Conservation (phyloP, 2,329 filamentous ascomycete genomes). For the Sphaerulina musiva region DNA sequence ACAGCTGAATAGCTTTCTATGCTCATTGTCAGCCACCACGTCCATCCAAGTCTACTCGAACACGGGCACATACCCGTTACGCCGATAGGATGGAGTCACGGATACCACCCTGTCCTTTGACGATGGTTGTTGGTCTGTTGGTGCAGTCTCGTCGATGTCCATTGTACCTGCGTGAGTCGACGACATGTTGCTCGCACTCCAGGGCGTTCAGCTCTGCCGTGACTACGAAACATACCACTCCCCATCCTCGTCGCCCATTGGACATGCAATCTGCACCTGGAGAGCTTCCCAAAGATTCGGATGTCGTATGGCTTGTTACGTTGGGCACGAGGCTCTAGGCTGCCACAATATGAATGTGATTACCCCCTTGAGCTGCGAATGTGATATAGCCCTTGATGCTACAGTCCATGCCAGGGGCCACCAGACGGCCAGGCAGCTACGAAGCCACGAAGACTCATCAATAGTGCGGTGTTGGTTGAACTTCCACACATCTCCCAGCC, state of each 20-base stretch:
- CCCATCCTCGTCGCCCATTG: neutral
- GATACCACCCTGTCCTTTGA: conserved; percentile 1
- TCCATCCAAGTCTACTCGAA: conserved; percentile 30
- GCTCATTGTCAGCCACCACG: neutral
- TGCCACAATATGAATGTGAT: neutral
- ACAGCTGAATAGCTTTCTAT: neutral
- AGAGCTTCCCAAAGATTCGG: neutral
- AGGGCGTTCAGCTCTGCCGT: neutral
- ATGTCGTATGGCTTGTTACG: neutral
- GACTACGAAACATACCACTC: neutral
- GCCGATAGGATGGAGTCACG: conserved; percentile 23
- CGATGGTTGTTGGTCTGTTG: neutral
- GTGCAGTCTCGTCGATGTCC: neutral
- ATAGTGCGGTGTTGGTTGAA: neutral
- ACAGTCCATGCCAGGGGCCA: neutral
- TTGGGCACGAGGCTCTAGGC: conserved; percentile 6
- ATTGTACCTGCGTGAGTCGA: neutral
- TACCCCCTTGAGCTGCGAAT: too few relatives aligned
- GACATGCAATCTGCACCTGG: neutral
- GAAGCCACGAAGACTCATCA: neutral
- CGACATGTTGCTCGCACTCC: neutral
- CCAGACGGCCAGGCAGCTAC: neutral
- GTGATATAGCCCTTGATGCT: too few relatives aligned
- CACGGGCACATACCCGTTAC: conserved; percentile 33
- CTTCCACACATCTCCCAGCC: too few relatives aligned